Percentiles rank a stretch among this genome's conserved stretches.
Evolutionary conservation across 176 grass and related monocot genomes (phyloP).

Genomic region (Raddia guianensis): DNA sequence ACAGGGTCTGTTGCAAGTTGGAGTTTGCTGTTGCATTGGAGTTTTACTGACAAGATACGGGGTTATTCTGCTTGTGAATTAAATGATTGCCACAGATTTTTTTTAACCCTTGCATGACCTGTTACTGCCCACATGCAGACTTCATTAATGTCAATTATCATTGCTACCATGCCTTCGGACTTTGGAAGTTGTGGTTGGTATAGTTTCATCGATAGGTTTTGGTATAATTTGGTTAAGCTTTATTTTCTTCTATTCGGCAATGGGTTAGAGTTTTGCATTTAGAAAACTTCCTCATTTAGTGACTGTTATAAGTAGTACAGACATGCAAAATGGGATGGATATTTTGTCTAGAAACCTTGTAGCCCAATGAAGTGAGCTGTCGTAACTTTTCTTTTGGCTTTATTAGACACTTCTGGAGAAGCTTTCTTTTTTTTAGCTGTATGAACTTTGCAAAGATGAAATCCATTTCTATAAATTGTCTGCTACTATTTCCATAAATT

Average conservation of each 20-base stretch:
- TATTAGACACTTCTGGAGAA: not conserved
- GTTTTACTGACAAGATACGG: conserved; percentile 39
- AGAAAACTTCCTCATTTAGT: not conserved
- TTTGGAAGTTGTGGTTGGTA: conserved; percentile 17
- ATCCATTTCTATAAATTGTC: not conserved
- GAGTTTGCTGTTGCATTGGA: conserved; percentile 32
- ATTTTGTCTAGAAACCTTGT: conserved; percentile 29
- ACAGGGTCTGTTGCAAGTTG: conserved; percentile 53
- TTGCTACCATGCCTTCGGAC: conserved; percentile 19
- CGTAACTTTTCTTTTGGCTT: not conserved
- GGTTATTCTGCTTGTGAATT: conserved; percentile 29
- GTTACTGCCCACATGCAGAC: conserved; percentile 7
- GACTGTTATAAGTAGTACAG: conserved; percentile 7
- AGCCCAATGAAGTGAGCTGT: not conserved
- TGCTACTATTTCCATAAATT: conserved; percentile 8
- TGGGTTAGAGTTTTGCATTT: conserved; percentile 24
- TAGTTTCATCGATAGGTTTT: conserved; percentile 17
- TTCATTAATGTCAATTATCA: conserved; percentile 18
- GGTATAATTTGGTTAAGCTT: conserved; percentile 1
- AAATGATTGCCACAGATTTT: not conserved
- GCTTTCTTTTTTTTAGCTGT: conserved; percentile 9
- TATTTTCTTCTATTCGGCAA: not conserved
- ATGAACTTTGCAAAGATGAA: conserved; percentile 22
- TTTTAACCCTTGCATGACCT: conserved; percentile 18
- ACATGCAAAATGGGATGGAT: not conserved